A percentile compares a stretch with the other conserved stretches of the same genome.
Conservation (phyloP, 2,329 filamentous ascomycete species). For the Penicillium brevicompactum region DNA sequence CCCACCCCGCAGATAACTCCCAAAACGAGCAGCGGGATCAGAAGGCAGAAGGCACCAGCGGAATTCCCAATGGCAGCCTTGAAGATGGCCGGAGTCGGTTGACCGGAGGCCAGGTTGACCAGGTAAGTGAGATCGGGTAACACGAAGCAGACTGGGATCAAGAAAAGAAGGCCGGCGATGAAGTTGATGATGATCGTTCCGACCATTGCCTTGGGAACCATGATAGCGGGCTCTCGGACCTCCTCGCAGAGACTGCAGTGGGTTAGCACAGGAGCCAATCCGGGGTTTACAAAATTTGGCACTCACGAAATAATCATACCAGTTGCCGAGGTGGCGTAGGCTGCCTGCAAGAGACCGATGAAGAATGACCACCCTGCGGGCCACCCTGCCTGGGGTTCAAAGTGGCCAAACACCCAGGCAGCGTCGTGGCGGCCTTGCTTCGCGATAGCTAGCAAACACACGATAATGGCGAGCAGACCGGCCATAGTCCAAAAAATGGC, state of each 20-base stretch:
- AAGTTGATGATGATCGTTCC: constrained; percentile 66
- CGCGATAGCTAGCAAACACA: constrained; percentile 69
- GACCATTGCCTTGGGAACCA: constrained; percentile 71
- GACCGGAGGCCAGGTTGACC: constrained; percentile 65
- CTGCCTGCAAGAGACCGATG: constrained; percentile 67
- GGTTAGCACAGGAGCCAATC: constrained; percentile 11
- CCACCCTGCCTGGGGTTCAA: constrained; percentile 71
- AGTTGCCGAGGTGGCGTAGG: constrained; percentile 67
- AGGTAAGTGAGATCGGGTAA: constrained; percentile 67
- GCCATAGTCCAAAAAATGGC: constrained; percentile 70
- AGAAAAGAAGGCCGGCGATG: constrained; percentile 65
- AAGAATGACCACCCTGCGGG: constrained; percentile 71
- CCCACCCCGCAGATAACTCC: constrained; percentile 72
- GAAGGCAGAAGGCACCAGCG: constrained; percentile 70
- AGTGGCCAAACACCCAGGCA: constrained; percentile 55
- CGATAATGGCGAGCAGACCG: constrained; percentile 63
- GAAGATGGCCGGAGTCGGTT: constrained; percentile 74
- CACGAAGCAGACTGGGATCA: constrained; percentile 74
- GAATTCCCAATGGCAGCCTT: constrained; percentile 71
- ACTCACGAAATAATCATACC: constrained; percentile 78
- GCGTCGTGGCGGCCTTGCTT: constrained; percentile 66
- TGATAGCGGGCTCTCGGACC: constrained; percentile 63
- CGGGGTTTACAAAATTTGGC: neutral
- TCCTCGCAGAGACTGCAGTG: constrained; percentile 64
- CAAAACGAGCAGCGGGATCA: constrained; percentile 68